phyloP scores from a whole-genome alignment of 805 yeast species.

The Cyberlindnera mississippiensis region DNA sequence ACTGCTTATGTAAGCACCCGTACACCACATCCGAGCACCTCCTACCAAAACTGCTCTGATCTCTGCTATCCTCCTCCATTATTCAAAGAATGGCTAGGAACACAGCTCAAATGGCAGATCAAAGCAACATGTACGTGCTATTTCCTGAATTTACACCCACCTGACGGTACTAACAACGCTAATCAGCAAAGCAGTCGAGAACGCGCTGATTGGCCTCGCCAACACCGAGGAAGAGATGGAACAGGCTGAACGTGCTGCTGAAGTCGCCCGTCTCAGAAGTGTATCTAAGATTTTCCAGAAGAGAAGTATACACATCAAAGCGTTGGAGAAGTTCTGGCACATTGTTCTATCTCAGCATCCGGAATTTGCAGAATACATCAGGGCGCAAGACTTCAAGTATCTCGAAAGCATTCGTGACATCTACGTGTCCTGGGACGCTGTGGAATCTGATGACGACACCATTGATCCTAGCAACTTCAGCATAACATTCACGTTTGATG shows the following conservation, averaged over 20 bases:
- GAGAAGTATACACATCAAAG: slow-evolving; percentile 48
- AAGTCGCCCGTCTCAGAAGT: slow-evolving; percentile 46
- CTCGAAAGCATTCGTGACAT: slow-evolving; percentile 65
- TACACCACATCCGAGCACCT: too few species aligned
- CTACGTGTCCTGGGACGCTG: slow-evolving; percentile 48
- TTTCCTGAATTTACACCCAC: too few species aligned
- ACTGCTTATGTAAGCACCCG: too few species aligned
- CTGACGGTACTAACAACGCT: too few species aligned
- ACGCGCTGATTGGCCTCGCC: slow-evolving; percentile 48
- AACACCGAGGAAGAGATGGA: slow-evolving; percentile 57
- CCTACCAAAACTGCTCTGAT: too few species aligned
- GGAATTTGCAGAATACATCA: slow-evolving; percentile 77
- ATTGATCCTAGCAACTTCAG: slow-evolving; percentile 50
- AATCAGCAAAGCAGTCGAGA: too few species aligned
- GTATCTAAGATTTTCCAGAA: slow-evolving; percentile 55
- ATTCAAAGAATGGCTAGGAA: too few species aligned
- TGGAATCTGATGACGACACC: slow-evolving; percentile 28
- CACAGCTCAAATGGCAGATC: too few species aligned
- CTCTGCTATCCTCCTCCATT: too few species aligned
- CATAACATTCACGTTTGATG: slow-evolving; percentile 56
- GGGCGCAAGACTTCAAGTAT: slow-evolving; percentile 72
- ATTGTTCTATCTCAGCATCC: slow-evolving; percentile 78
- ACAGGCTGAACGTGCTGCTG: slow-evolving; percentile 56
- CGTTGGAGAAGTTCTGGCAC: slow-evolving; percentile 82
- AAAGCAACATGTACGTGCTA: too few species aligned